Percentiles rank a stretch among this genome's conserved stretches.
These are phyloP conservation scores for Saccharomycopsis sp. DNA, from an alignment of 805 yeast species.

Conservation along the genomic window DNA sequence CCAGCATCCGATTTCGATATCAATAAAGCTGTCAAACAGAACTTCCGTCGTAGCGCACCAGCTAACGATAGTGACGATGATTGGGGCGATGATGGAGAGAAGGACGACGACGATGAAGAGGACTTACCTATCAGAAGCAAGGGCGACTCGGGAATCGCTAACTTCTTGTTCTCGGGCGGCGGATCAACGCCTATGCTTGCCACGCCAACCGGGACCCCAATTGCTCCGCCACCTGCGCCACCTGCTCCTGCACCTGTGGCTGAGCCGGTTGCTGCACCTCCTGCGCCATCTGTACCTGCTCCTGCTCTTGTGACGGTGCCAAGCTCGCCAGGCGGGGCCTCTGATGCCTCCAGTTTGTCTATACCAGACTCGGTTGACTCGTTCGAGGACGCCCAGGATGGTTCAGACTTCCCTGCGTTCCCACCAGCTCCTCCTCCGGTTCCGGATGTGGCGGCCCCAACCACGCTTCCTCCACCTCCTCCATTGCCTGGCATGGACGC, in stretches of 20 bases:
- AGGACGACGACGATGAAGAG: conserved; percentile 18
- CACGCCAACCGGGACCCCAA: neutral
- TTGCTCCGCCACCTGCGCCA: conserved; percentile 9
- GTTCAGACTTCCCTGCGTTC: neutral
- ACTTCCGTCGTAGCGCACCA: conserved; percentile 5
- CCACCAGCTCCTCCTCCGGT: conserved; percentile 1
- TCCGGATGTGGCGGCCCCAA: conserved; percentile 4
- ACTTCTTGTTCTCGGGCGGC: conserved; percentile 17
- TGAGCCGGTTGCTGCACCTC: neutral
- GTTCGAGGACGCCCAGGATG: conserved; percentile 18
- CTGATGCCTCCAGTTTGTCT: conserved; percentile 18
- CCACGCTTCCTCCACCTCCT: conserved; percentile 14
- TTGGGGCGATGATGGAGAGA: conserved; percentile 19
- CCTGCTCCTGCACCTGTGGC: conserved; percentile 1
- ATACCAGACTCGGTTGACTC: conserved; percentile 22
- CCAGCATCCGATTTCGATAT: conserved; percentile 9
- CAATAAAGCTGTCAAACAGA: conserved; percentile 16
- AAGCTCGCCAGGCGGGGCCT: conserved; percentile 11
- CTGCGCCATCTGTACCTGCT: conserved; percentile 4
- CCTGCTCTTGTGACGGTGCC: conserved; percentile 2
- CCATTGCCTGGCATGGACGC: neutral
- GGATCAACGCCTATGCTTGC: neutral
- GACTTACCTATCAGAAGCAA: conserved; percentile 19
- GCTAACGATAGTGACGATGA: conserved; percentile 19
- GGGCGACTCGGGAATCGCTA: conserved; percentile 14